Conservation (phyloP, 352 stramenopile species). For the Phytophthora rubi region DNA sequence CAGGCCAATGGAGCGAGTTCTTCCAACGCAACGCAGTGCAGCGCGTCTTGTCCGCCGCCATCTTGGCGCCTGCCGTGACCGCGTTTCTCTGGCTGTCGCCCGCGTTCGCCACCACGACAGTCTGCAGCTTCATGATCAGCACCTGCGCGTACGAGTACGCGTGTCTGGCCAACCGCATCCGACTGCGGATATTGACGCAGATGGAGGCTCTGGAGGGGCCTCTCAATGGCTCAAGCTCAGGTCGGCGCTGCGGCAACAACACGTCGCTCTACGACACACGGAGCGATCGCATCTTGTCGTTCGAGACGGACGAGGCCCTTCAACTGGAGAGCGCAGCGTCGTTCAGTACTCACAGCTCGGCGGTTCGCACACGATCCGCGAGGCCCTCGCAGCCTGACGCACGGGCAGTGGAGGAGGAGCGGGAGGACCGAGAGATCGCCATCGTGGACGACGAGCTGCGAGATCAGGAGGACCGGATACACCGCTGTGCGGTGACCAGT, state of each 20-base stretch:
- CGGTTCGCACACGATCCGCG: conserved; percentile 3
- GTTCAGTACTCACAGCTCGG: not conserved
- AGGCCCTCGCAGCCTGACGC: conserved; percentile 14
- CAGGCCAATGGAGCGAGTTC: conserved; percentile 28
- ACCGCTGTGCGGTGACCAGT: conserved; percentile 30
- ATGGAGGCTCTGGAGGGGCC: conserved; percentile 30
- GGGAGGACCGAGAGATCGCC: conserved; percentile 34
- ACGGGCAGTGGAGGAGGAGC: conserved; percentile 23
- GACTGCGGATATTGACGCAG: conserved; percentile 50
- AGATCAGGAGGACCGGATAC: conserved; percentile 31
- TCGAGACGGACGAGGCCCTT: not conserved
- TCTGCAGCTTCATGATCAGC: conserved; percentile 65
- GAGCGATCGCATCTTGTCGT: conserved; percentile 28
- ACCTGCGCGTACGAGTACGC: conserved; percentile 74
- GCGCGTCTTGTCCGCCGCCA: conserved; percentile 56
- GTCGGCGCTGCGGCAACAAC: conserved; percentile 12
- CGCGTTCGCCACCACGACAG: conserved; percentile 63
- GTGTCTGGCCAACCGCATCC: conserved; percentile 73
- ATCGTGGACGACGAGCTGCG: conserved; percentile 37
- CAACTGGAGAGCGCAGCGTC: not conserved
- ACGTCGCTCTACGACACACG: conserved; percentile 29
- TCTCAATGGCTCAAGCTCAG: not conserved
- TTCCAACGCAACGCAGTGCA: conserved; percentile 63
- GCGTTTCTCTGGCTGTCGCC: conserved; percentile 72
- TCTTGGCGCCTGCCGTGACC: conserved; percentile 67